These are phyloP conservation scores for Viola pubescens DNA, from an alignment of 441 rosid genomes.

Conservation along the genomic window DNA sequence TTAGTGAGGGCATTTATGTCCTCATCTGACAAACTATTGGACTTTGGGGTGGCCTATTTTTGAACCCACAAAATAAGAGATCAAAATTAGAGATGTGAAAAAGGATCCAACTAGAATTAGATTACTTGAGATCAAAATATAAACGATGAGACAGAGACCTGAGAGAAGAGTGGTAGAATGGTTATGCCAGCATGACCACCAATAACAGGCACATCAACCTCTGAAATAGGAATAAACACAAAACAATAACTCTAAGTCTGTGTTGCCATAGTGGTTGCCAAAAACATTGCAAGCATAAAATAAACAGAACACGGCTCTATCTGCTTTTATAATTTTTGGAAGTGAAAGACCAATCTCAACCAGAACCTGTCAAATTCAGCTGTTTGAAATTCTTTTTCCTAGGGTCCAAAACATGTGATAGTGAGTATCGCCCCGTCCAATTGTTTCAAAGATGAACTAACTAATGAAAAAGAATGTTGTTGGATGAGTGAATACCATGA, in stretches of 20 bases:
- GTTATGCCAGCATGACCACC: slow-evolving; percentile 99
- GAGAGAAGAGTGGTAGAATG: slow-evolving; percentile 87
- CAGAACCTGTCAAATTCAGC: no score
- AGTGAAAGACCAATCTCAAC: not conserved
- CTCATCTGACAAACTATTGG: slow-evolving; percentile 50
- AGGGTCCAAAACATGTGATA: no score
- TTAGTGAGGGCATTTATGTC: slow-evolving; percentile 73
- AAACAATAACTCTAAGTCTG: not conserved
- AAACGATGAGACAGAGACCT: slow-evolving; percentile 26
- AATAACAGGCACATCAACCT: slow-evolving; percentile 81
- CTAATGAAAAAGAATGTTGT: not conserved
- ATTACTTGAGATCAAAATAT: not conserved
- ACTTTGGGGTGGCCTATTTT: slow-evolving; percentile 74
- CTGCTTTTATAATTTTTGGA: no score
- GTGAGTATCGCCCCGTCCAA: no score
- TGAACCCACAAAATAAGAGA: not conserved
- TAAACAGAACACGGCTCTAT: not conserved
- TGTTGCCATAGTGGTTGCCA: not conserved
- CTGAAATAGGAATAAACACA: slow-evolving; percentile 31
- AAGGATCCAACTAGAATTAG: not conserved
- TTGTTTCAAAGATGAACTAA: not conserved
- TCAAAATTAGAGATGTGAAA: no score
- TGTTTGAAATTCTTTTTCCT: no score
- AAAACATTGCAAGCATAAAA: not conserved
- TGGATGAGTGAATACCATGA: not conserved